These are phyloP conservation scores for Aegilops bicornis DNA, from an alignment of 176 grass and related monocot species.

Conservation along the genomic window DNA sequence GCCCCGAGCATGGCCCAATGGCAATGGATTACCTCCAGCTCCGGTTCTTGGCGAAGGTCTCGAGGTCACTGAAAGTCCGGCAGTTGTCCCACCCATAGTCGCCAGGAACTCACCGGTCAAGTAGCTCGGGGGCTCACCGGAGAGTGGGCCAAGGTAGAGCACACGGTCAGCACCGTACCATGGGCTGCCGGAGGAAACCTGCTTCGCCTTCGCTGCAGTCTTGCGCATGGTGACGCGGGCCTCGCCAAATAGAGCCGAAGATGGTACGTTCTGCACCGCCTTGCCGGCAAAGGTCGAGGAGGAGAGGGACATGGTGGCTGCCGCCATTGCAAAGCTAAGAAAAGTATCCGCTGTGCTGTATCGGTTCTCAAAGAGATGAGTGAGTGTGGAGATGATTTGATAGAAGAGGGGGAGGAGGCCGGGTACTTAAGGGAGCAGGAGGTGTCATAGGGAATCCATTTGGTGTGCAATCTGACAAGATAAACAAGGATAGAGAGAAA, in stretches of 20 bases:
- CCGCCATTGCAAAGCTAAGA: neutral
- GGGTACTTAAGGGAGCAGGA: neutral
- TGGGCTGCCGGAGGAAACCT: neutral
- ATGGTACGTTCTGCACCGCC: neutral
- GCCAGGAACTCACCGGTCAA: neutral
- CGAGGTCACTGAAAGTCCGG: neutral
- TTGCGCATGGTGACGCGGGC: neutral
- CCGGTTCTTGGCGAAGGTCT: slow-evolving; percentile 1
- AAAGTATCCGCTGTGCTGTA: neutral
- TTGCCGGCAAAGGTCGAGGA: neutral
- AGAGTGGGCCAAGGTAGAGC: neutral
- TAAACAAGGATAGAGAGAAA: neutral
- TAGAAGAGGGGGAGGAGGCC: neutral
- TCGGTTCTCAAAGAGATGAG: neutral
- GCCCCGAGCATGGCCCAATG: slow-evolving; percentile 4
- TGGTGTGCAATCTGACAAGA: neutral
- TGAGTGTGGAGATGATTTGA: neutral
- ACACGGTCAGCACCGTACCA: slow-evolving; percentile 2
- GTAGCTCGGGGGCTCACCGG: neutral
- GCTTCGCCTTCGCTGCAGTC: neutral
- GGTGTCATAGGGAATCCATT: neutral
- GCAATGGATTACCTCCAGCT: neutral
- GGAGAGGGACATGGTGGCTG: neutral
- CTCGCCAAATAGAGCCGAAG: neutral
- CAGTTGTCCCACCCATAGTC: neutral